Base-by-base conservation (phyloP, 2,329 filamentous ascomycete species). In the Ophiostoma sp. region DNA sequence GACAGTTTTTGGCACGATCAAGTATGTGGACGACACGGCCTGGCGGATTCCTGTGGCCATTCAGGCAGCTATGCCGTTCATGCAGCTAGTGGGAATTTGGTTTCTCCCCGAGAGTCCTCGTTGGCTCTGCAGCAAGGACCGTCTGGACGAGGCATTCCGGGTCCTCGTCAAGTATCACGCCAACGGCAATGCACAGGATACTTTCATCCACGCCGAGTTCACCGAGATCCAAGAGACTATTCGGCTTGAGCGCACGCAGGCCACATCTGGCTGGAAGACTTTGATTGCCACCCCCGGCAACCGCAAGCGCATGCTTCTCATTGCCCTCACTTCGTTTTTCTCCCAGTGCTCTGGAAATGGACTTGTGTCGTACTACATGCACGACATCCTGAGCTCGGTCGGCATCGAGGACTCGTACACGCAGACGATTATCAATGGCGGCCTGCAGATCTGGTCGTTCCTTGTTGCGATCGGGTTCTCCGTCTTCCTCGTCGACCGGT, bases 1-100 rank as follows among this genome's bases (percentile, higher is more conserved):
- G 90, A 87, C 91, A 66, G 88, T 87, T 0, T 94, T 89, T 72
- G 91, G 88, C 62, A 81, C 80, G 20, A 81, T 76, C 68, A 27
- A 67, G 23, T 57, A 76, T 72, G 41, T 73, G 72, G 75, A 15
- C 68, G 75, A 79, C 74, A 75, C 73, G 2, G 71, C 76, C 7
- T 73, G 76, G 69, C 76, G 78, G 2, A 77, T 80, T 44, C 78
- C 85, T 0, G 83, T 87, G 71, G 69, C 80, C 3, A 76, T 85
- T 4, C 83, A 85, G 72, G 69, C 76, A 68, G 72, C 64, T 10
- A 71, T 72, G 8, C 72, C 72, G 2, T 17, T 73, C 3, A 27
- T 71, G 8, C 72, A 73, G 67, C 65, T 72, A 27, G 35, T 44
- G 11, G 67, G 71, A 15, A 69, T 72, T 15, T 72, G 57, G 39